Conservation (phyloP, 2,329 filamentous ascomycete genomes). For the Ophiostoma sp. region DNA sequence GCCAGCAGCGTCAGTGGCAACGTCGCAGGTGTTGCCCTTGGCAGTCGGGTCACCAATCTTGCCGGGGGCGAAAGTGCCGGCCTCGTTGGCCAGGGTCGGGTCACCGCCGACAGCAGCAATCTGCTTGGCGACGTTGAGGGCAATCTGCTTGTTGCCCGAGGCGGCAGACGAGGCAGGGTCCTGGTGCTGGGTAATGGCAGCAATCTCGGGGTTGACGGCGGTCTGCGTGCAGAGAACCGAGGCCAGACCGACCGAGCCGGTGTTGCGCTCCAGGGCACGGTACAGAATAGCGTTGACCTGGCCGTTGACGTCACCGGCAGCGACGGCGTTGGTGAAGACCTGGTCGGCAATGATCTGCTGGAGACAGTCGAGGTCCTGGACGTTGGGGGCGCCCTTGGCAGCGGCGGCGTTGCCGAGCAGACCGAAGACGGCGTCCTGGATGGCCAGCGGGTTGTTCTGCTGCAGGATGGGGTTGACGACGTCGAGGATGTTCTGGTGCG, state of each 20-base stretch:
- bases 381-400: slow-evolving; percentile 36
- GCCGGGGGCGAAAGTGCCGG: slow-evolving; percentile 64
- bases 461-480: slow-evolving; percentile 41
- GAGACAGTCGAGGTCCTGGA: slow-evolving; percentile 54
- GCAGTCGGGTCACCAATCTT: slow-evolving; percentile 42
- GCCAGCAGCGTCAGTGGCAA: slow-evolving; percentile 48
- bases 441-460: slow-evolving; percentile 50
- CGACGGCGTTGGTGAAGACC: slow-evolving; percentile 62
- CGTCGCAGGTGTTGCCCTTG: slow-evolving; percentile 57
- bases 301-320: slow-evolving; percentile 51
- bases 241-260: slow-evolving; percentile 55
- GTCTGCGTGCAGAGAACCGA: slow-evolving; percentile 58
- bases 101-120: slow-evolving; percentile 63
- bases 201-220: slow-evolving; percentile 67
- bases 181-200: slow-evolving; percentile 64
- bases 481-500: slow-evolving; percentile 47
- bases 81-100: slow-evolving; percentile 59
- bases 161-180: slow-evolving; percentile 63
- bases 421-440: slow-evolving; percentile 49
- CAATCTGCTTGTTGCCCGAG: slow-evolving; percentile 61
- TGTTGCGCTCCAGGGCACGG: slow-evolving; percentile 61
- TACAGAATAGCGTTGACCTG: slow-evolving; percentile 56
- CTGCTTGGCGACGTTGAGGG: slow-evolving; percentile 59
- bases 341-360: slow-evolving; percentile 60
- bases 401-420: slow-evolving; percentile 49